A percentile compares a stretch with the other conserved stretches of the same genome.
These are phyloP conservation scores for Leishmania turanica DNA, from an alignment of 208 protist genomes.

Conservation along the genomic window DNA sequence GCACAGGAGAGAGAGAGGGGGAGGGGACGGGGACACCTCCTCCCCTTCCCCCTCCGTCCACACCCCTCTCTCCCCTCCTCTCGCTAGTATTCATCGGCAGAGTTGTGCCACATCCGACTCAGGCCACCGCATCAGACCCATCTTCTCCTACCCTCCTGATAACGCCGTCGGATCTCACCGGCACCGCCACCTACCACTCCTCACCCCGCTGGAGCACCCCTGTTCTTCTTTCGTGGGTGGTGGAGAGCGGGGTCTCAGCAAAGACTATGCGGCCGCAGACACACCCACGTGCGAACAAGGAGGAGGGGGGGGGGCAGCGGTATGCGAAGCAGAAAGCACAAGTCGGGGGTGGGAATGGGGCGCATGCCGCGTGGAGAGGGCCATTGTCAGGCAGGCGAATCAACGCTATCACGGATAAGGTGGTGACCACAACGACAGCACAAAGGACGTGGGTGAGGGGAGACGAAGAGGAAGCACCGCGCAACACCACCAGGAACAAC, in stretches of 20 bases:
- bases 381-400: not conserved
- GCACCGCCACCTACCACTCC: not conserved
- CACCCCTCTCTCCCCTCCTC: not conserved
- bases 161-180: not conserved
- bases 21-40: no score
- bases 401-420: not conserved
- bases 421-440: not conserved
- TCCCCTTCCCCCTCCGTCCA: no score
- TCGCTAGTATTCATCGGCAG: not conserved
- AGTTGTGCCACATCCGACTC: not conserved
- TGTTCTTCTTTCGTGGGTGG: not conserved
- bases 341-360: not conserved
- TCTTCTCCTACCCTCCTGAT: not conserved
- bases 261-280: not conserved
- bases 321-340: not conserved
- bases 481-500: not conserved
- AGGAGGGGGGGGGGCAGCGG: not conserved
- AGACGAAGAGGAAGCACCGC: not conserved
- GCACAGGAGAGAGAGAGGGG: not conserved
- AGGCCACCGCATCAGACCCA: not conserved
- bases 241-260: not conserved
- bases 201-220: not conserved
- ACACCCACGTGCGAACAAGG: not conserved
- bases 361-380: not conserved
- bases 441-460: no score